These are phyloP conservation scores for Cicer pinnatifidum DNA, from an alignment of 306 rosid genomes.

Conservation along the genomic window DNA sequence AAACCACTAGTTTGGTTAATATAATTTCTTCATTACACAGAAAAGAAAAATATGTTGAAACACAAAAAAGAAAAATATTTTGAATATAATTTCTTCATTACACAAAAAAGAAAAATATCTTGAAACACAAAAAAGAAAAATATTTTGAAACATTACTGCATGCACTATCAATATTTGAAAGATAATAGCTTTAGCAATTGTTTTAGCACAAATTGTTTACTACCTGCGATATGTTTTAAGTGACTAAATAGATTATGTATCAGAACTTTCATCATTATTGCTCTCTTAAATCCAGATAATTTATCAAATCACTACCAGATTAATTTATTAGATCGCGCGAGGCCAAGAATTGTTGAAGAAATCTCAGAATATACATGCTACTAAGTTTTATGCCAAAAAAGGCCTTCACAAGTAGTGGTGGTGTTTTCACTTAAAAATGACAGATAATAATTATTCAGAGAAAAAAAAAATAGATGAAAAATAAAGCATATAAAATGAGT, in stretches of 20 bases:
- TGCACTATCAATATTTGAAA: not conserved
- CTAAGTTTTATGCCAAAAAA: constrained; percentile 80
- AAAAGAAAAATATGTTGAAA: not conserved
- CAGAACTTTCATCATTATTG: constrained; percentile 97
- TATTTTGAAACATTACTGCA: not conserved
- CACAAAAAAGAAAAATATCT: not conserved
- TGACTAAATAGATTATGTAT: constrained; percentile 87
- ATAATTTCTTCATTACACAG: not conserved
- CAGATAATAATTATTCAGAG: constrained; percentile 19
- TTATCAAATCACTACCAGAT: constrained; percentile 43
- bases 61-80: not conserved
- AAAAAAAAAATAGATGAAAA: constrained; percentile 18
- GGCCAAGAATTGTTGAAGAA: constrained; percentile 11
- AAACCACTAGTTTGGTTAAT: constrained; percentile 37
- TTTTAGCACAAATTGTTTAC: constrained; percentile 95
- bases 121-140: not conserved
- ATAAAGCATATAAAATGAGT: constrained; percentile 27
- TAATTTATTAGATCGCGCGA: not conserved
- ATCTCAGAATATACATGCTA: constrained; percentile 63
- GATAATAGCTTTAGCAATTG: constrained; percentile 54
- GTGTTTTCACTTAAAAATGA: constrained; percentile 66
- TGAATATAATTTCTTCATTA: not conserved
- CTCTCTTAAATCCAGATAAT: constrained; percentile 80
- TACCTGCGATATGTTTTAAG: constrained; percentile 96
- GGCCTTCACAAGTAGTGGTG: constrained; percentile 66